A percentile compares a stretch with the other conserved stretches of the same genome.
These are phyloP conservation scores for Aspergillus bridgeri DNA, from an alignment of 495 filamentous ascomycete species.

Conservation along the genomic window DNA sequence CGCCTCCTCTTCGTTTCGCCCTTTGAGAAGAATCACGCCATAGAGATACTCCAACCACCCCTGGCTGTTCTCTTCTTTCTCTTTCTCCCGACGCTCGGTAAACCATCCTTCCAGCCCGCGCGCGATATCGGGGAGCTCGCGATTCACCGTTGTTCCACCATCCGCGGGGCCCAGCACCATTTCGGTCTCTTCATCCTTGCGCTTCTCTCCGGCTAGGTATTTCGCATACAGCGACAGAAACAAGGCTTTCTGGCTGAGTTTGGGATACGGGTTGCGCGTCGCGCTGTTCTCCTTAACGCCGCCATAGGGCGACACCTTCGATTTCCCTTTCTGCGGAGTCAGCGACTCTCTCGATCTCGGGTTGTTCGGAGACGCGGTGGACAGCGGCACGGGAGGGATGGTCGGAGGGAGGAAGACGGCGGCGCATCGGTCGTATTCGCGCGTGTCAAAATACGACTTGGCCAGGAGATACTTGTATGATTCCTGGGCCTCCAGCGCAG, in stretches of 20 bases:
- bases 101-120: slow-evolving; percentile 79
- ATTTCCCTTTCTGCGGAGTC: slow-evolving; percentile 54
- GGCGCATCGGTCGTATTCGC: slow-evolving; percentile 92
- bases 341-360: slow-evolving; percentile 35
- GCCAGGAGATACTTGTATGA: slow-evolving; percentile 81
- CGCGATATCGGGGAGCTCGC: slow-evolving; percentile 70
- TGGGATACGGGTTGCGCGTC: slow-evolving; percentile 43
- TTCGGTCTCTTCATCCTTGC: slow-evolving; percentile 92
- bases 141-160: slow-evolving; percentile 75
- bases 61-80: slow-evolving; percentile 63
- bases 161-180: slow-evolving; percentile 96
- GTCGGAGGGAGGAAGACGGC: slow-evolving; percentile 80
- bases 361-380: slow-evolving; percentile 41
- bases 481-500: slow-evolving; percentile 74
- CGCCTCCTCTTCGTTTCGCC: slow-evolving; percentile 82
- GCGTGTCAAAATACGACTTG: slow-evolving; percentile 93
- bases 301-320: slow-evolving; percentile 39
- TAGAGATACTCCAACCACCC: slow-evolving; percentile 98
- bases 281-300: slow-evolving; percentile 21
- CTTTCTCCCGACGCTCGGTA: slow-evolving; percentile 53
- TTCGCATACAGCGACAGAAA: slow-evolving; percentile 93
- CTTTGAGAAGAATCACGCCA: slow-evolving; percentile 83
- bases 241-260: slow-evolving; percentile 81
- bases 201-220: slow-evolving; percentile 90
- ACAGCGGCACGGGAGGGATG: slow-evolving; percentile 58